Base-by-base conservation (phyloP, 75 land plant genomes). In the Isoetes taiwanensis region DNA sequence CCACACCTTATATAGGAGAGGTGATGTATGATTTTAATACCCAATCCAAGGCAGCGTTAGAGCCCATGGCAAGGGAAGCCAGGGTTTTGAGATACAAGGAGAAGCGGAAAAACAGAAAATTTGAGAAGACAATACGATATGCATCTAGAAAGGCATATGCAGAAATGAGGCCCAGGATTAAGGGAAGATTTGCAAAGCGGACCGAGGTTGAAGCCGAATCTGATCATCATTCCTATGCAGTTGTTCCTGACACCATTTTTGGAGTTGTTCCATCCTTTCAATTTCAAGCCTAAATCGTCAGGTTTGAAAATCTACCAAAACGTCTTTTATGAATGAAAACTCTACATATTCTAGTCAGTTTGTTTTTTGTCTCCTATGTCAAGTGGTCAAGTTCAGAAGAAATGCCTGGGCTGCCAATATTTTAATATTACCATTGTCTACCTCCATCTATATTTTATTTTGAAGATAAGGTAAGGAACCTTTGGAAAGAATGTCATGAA, bases 141-240 rank as follows among this genome's bases (percentile, higher is more conserved):
- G 85, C 85, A 19, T 85, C 90, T 0, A 59, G 90, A 33, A 85
- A 85, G 69, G 90, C 85, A 1, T 85, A 85, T 61, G 85, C 90
- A 2, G 90, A 85, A 57, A 76, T 73, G 2, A 54, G 90, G 59
- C 90, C 90, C 1, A 65, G 90, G 43, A 74, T 85, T 56, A 85
- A 85, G 57, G 90, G 90, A 21, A 59, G 90, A 54, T 85, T 85
- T 63, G 90, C 80, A 27, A 85, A 85, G 78, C 63, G 91, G 23
- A 42, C 48, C 3, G 74, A 66, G 17, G 26, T 37, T 4, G 74
- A 69, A 20, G 59, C 54, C 17, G 78, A 75, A 71, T 70, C 71
- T 85, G 70, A 50, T 42, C 76, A n/a, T n/a, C n/a, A n/a, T n/a
- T n/a, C n/a, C n/a, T n/a, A n/a, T n/a, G 9, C 14, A 14, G 21